Evolutionary conservation across 2,329 filamentous ascomycete genomes (phyloP).

Genomic region (Aspergillus phoenicis): DNA sequence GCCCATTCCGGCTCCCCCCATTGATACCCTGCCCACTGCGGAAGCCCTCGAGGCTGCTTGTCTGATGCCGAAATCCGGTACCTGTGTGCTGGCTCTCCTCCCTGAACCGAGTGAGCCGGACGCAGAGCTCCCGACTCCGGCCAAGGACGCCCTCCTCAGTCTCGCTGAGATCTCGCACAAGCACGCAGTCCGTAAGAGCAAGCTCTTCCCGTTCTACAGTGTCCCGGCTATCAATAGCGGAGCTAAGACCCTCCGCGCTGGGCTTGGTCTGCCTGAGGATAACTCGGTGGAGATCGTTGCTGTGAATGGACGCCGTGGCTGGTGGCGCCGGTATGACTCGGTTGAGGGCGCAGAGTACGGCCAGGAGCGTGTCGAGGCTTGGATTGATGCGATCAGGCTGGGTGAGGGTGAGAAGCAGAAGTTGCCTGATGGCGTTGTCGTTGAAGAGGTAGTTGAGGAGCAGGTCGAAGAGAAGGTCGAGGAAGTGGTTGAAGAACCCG

Average conservation of each 20-base stretch:
- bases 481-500: too few species aligned
- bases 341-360: slow-evolving; percentile 56
- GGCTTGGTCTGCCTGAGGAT: slow-evolving; percentile 61
- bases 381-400: slow-evolving; percentile 89
- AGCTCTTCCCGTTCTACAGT: slow-evolving; percentile 81
- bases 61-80: slow-evolving; percentile 73
- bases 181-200: slow-evolving; percentile 65
- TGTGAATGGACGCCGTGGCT: slow-evolving; percentile 79
- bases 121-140: slow-evolving; percentile 47
- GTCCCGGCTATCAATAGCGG: slow-evolving; percentile 66
- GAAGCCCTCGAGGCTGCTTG: slow-evolving; percentile 71
- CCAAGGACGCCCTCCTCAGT: slow-evolving; percentile 60
- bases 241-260: slow-evolving; percentile 57
- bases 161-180: slow-evolving; percentile 77
- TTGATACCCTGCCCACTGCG: slow-evolving; percentile 65
- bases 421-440: slow-evolving; percentile 64
- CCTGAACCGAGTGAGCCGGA: slow-evolving; percentile 56
- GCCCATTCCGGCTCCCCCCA: slow-evolving; percentile 61
- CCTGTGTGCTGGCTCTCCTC: slow-evolving; percentile 78
- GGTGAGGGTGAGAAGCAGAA: slow-evolving; percentile 81
- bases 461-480: slow-evolving; percentile 23
- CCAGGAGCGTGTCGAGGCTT: slow-evolving; percentile 69
- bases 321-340: slow-evolving; percentile 74
- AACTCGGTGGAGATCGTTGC: slow-evolving; percentile 71
- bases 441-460: slow-evolving; percentile 37